Evolutionary conservation across 2,329 filamentous ascomycete species (phyloP), one percentile per base, ranked within the genome.

Genomic region (Colletotrichum truncatum): DNA sequence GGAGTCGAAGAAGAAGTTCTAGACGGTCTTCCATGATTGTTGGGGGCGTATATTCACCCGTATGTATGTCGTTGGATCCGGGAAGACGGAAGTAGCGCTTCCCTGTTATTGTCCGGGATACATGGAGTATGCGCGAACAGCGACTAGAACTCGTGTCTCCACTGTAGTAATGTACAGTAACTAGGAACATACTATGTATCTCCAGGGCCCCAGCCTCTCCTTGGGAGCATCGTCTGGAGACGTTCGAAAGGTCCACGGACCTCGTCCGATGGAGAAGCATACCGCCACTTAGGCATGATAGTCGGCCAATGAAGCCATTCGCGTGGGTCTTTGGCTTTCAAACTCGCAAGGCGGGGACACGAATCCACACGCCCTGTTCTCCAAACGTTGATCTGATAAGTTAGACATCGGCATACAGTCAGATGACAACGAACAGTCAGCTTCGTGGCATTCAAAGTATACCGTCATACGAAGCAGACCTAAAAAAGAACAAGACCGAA

Each of bases 121-220:
- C 39, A 9, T 9, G 18, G 16, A 46, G 30, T 53, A 60, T 46
- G 25, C 48, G 32, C 32, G 56, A 64, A 60, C 61, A 59, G 30
- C 30, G n/a, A 43, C 21, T n/a, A 23, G 21, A 25, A 25, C 23
- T 16, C 11, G 28, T 25, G 41, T 38, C 39, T 38, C 54, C 54
- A 57, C 54, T 23, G 14, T 21, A 30, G n/a, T n/a, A n/a, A n/a
- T n/a, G n/a, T n/a, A n/a, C n/a, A n/a, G n/a, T n/a, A 36, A 38
- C 54, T 23, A 21, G 46, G 46, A 34, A 34, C n/a, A 10, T 7
- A 21, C n/a, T 16, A 32, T 34, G 46, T 21, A 34, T 23, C 18
- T 23, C 12, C 32, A 59, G 38, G 46, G 28, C 36, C 36, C 57
- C 28, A 26, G 12, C n/a, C 23, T n/a, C 14, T 39, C 39, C 39